Evolutionary conservation across 495 filamentous ascomycete genomes (phyloP).

Genomic region (Cryomyces minteri): DNA sequence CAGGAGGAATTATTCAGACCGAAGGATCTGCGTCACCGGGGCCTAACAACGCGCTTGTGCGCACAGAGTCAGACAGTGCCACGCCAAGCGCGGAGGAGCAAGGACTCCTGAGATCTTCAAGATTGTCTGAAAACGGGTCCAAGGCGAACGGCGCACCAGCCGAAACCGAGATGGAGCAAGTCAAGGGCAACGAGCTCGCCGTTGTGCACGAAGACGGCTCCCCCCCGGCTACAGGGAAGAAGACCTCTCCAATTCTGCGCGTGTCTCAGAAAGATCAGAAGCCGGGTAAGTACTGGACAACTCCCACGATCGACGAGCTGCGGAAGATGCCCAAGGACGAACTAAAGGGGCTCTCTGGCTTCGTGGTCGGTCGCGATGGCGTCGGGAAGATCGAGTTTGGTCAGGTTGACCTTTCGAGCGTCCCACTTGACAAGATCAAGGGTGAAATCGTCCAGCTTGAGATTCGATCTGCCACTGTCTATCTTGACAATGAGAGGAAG

Average conservation of each 20-base stretch:
- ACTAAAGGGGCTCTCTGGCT: constrained; percentile 46
- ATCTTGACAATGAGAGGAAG: constrained; percentile 76
- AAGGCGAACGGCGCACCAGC: constrained; percentile 23
- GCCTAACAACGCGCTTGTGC: constrained; percentile 25
- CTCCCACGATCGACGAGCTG: constrained; percentile 50
- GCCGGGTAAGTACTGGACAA: constrained; percentile 72
- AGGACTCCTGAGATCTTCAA: constrained; percentile 41
- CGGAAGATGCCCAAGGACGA: constrained; percentile 53
- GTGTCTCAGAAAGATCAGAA: constrained; percentile 29
- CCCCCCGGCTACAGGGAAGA: constrained; percentile 13
- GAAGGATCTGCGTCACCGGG: not conserved
- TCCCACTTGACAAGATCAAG: constrained; percentile 54
- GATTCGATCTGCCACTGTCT: constrained; percentile 67
- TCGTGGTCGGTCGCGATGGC: constrained; percentile 65
- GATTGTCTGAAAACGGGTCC: constrained; percentile 20
- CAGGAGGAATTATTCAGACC: not conserved
- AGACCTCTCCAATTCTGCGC: not conserved
- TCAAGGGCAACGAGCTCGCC: constrained; percentile 57
- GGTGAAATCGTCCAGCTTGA: constrained; percentile 54
- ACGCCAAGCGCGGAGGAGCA: constrained; percentile 46
- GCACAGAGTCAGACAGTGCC: constrained; percentile 22
- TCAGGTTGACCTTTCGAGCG: constrained; percentile 55
- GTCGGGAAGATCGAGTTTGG: constrained; percentile 69
- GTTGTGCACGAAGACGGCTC: constrained; percentile 55
- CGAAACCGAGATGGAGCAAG: constrained; percentile 51